Evolutionary conservation across 2,329 filamentous ascomycete genomes (phyloP).

Genomic region (Dactylonectria estremocensis): DNA sequence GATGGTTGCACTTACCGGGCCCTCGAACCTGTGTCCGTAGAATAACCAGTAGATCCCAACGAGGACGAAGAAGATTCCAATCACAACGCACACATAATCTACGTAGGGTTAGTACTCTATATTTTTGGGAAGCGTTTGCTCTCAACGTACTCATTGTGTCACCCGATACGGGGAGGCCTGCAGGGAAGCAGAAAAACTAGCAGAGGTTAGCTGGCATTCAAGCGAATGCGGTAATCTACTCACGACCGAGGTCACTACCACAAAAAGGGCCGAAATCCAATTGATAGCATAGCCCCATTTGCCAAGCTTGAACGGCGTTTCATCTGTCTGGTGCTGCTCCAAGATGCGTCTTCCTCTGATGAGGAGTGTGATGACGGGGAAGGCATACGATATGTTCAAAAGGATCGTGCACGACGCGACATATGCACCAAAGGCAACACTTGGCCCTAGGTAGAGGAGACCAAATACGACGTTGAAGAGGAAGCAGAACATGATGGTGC

Average conservation of each 20-base stretch:
- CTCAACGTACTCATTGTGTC: constrained; percentile 27
- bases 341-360: constrained; percentile 52
- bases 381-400: constrained; percentile 60
- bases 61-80: background rate
- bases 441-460: constrained; percentile 59
- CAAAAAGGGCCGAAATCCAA: constrained; percentile 50
- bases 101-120: background rate
- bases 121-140: background rate
- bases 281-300: constrained; percentile 49
- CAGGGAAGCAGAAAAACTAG: constrained; percentile 33
- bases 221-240: constrained; percentile 1
- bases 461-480: constrained; percentile 60
- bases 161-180: constrained; percentile 18
- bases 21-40: constrained; percentile 4
- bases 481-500: constrained; percentile 56
- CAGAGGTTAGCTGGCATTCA: background rate
- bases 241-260: constrained; percentile 55
- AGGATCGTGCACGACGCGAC: constrained; percentile 60
- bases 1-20: constrained; percentile 4
- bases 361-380: constrained; percentile 57
- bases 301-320: constrained; percentile 40
- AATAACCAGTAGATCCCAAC: constrained; percentile 9
- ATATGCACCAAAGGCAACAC: constrained; percentile 62
- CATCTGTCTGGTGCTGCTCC: constrained; percentile 40
- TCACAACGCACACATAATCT: constrained; percentile 17